Percentiles rank a stretch among this genome's conserved stretches.
Evolutionary conservation across 2,329 filamentous ascomycete genomes (phyloP).

Genomic region (Drechslera avenae): DNA sequence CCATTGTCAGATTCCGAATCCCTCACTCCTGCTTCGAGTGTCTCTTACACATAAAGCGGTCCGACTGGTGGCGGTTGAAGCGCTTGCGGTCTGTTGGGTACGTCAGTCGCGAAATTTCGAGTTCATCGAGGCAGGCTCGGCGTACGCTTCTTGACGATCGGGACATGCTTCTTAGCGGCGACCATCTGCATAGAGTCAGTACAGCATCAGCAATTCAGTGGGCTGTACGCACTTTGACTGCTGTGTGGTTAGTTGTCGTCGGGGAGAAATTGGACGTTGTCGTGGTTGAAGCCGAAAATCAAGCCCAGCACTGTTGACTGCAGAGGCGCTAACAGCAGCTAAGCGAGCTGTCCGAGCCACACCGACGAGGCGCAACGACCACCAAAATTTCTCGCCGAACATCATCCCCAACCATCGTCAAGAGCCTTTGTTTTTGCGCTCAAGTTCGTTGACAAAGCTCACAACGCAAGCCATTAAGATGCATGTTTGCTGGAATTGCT

Average conservation of each 20-base stretch:
- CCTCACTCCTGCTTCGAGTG: slow-evolving; percentile 11
- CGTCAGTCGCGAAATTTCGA: slow-evolving; percentile 44
- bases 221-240: slow-evolving; percentile 45
- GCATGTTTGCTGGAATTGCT: too few relatives aligned
- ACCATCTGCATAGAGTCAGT: slow-evolving; percentile 72
- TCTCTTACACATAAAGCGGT: slow-evolving; percentile 81
- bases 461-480: too few relatives aligned
- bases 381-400: slow-evolving; percentile 1
- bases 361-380: slow-evolving; percentile 15
- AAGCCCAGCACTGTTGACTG: slow-evolving; percentile 24
- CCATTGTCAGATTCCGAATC: slow-evolving; percentile 35
- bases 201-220: slow-evolving; percentile 11
- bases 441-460: too few relatives aligned
- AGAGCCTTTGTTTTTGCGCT: too few relatives aligned
- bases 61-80: slow-evolving; percentile 97
- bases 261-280: slow-evolving; percentile 23
- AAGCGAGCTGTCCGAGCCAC: slow-evolving; percentile 30
- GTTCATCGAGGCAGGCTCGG: slow-evolving; percentile 45
- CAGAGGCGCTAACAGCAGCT: slow-evolving; percentile 28
- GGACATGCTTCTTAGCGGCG: slow-evolving; percentile 98
- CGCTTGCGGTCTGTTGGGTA: slow-evolving; percentile 75
- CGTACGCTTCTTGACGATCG: slow-evolving; percentile 99
- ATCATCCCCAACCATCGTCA: neutral
- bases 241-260: slow-evolving; percentile 42
- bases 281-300: slow-evolving; percentile 15